Base-by-base conservation (phyloP, 225 moss, liverwort and hornwort genomes). In the Thuidium tamariscinum region DNA sequence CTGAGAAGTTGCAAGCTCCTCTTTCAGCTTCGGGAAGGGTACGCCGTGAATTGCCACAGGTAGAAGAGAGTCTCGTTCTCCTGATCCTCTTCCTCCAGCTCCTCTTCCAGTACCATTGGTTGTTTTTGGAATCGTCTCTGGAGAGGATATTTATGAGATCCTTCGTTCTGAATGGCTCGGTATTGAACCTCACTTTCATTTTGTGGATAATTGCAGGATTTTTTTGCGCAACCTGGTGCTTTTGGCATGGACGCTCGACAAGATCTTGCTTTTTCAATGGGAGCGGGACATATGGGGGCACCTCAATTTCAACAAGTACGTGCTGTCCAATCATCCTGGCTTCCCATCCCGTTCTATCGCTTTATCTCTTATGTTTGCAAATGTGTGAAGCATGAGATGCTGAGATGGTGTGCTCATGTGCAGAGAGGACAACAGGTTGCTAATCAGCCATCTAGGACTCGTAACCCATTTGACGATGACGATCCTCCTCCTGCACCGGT, bases 401-500 rank as follows among this genome's bases (percentile, higher is more conserved):
- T 78, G 34, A 85, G 37, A 65, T 77, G 71, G 20, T 62, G 55
- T 74, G 52, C 49, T 71, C 34, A 16, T 87, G 52, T 84, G 89
- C 87, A 92, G 92, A 89, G 85, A 72, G 83, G 85, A 78, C 90
- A 83, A 48, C 90, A 89, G 65, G 83, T 80, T 20, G 83, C 71
- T 77, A 84, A 83, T 42, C 90, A 90, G 83, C 89, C 89, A 39
- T 90, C 89, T 60, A 89, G 92, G 83, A 90, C 92, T 77, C 87
- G 92, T 60, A 92, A 92, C 56, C 92, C 92, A 39, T 92, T 92
- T 86, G 92, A 92, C 81, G 92, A 92, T 39, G 90, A 92, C 71
- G 92, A 92, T 78, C 36, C 80, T 79, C 90, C 89, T 72, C 86
- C 89, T 78, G 87, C 86, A 75, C 90, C 89, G 49, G 92, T 92